Conservation (phyloP, 2,329 filamentous ascomycete genomes). For the Colletotrichum incanum region DNA sequence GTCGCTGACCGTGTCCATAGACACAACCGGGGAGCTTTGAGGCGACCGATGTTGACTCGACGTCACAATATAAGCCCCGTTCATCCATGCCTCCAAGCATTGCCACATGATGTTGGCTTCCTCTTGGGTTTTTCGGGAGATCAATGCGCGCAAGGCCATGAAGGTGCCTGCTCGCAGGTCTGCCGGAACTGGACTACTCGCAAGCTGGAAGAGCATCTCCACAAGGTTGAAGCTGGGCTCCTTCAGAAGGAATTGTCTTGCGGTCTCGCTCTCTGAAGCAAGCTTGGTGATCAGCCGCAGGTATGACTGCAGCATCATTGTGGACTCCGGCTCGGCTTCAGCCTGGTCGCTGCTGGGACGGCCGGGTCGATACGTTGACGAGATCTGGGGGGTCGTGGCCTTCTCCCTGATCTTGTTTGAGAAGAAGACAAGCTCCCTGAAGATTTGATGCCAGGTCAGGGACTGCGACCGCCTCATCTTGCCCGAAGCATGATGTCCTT, state of each 20-base stretch:
- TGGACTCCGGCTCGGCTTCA: slow-evolving; percentile 89
- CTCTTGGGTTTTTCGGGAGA: slow-evolving; percentile 79
- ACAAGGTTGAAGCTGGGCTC: slow-evolving; percentile 77
- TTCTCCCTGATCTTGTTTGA: slow-evolving; percentile 84
- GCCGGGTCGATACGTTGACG: slow-evolving; percentile 67
- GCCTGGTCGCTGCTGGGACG: slow-evolving; percentile 78
- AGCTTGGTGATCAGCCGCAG: slow-evolving; percentile 89
- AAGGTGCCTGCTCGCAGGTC: slow-evolving; percentile 89
- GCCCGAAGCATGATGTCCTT: slow-evolving; percentile 80
- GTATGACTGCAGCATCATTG: slow-evolving; percentile 97
- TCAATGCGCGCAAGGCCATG: slow-evolving; percentile 80
- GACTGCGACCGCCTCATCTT: slow-evolving; percentile 88
- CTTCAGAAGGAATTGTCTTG: slow-evolving; percentile 81
- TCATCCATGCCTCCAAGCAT: slow-evolving; percentile 84
- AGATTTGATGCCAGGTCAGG: slow-evolving; percentile 93
- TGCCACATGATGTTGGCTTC: slow-evolving; percentile 85
- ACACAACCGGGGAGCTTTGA: slow-evolving; percentile 51
- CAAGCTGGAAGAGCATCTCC: slow-evolving; percentile 83
- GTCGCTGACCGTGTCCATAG: slow-evolving; percentile 78
- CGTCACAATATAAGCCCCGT: slow-evolving; percentile 66
- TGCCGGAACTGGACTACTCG: slow-evolving; percentile 81
- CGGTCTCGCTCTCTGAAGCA: slow-evolving; percentile 79
- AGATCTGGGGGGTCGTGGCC: slow-evolving; percentile 68
- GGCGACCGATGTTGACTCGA: slow-evolving; percentile 49
- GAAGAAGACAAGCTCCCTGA: slow-evolving; percentile 90